phyloP scores from a whole-genome alignment of 2,329 filamentous ascomycete genomes.

The Aspergillus pseudoviridinutans region DNA sequence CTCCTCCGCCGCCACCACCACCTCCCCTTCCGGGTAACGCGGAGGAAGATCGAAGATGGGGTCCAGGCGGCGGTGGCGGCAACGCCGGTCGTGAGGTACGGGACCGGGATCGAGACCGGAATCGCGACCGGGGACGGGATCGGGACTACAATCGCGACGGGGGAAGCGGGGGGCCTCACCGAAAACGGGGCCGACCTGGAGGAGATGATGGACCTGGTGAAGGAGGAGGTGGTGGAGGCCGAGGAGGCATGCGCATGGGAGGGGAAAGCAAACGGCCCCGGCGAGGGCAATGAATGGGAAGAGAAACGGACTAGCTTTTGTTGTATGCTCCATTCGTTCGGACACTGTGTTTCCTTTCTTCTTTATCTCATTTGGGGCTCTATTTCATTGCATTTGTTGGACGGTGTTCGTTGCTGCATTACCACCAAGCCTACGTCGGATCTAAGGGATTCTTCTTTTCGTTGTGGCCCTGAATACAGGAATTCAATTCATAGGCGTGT shows the following conservation, averaged over 20 bases:
- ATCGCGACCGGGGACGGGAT: conserved; percentile 32
- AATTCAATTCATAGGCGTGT: neutral
- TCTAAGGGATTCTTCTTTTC: conserved; percentile 7
- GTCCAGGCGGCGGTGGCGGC: conserved; percentile 1
- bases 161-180: conserved; percentile 25
- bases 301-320: neutral
- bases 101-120: conserved; percentile 34
- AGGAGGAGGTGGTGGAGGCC: conserved; percentile 14
- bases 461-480: neutral
- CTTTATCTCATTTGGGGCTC: conserved; percentile 5
- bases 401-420: conserved; percentile 13
- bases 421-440: conserved; percentile 1
- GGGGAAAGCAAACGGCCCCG: conserved; percentile 41
- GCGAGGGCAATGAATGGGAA: conserved; percentile 30
- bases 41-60: conserved; percentile 34
- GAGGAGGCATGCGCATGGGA: conserved; percentile 37
- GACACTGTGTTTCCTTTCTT: conserved; percentile 10
- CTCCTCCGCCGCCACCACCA: conserved; percentile 29
- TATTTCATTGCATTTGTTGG: conserved; percentile 18
- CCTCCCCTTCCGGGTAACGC: conserved; percentile 21
- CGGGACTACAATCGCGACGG: conserved; percentile 29
- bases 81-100: conserved; percentile 30
- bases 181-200: conserved; percentile 37
- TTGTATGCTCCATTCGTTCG: conserved; percentile 10
- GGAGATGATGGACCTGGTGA: conserved; percentile 29